phyloP scores from a whole-genome alignment of 2,329 filamentous ascomycete genomes.

The Xylariaceae sp. region DNA sequence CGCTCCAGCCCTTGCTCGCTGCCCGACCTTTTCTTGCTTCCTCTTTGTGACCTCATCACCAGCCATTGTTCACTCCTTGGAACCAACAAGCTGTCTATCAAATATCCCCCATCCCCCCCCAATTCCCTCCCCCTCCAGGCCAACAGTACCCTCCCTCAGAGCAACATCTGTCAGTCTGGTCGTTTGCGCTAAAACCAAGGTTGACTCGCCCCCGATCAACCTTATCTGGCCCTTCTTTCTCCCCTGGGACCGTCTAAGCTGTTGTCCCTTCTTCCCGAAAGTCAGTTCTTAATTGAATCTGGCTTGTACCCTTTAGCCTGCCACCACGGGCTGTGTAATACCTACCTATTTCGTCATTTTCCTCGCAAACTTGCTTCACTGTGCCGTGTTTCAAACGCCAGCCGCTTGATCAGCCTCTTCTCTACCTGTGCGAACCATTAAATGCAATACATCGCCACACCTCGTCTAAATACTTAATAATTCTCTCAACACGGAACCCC shows the following conservation, averaged over 20 bases:
- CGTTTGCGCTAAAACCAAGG: constrained; percentile 7
- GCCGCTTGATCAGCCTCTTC: constrained; percentile 25
- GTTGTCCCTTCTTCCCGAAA: constrained; percentile 14
- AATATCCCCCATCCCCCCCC: constrained; percentile 1
- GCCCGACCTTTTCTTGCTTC: constrained; percentile 14
- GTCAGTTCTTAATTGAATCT: constrained; percentile 37
- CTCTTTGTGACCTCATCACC: constrained; percentile 27
- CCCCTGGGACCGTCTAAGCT: constrained; percentile 19
- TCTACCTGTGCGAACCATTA: constrained; percentile 23
- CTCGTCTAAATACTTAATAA: constrained; percentile 22
- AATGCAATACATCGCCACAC: constrained; percentile 23
- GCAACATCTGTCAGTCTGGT: constrained; percentile 1
- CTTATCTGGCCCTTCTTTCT: constrained; percentile 15
- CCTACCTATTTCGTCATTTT: constrained; percentile 15
- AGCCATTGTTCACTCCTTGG: constrained; percentile 19
- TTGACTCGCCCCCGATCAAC: constrained; percentile 16
- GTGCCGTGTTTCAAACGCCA: constrained; percentile 24
- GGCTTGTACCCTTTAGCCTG: constrained; percentile 21
- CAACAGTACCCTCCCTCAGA: neutral
- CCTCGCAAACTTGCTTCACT: constrained; percentile 9
- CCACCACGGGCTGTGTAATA: constrained; percentile 20
- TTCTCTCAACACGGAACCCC: constrained; percentile 9
- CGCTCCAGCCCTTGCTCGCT: constrained; percentile 21
- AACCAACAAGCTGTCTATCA: constrained; percentile 6
- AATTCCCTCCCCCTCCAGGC: constrained; percentile 1